Conservation (phyloP, 441 rosid genomes). For the Arabidopsis hybrid region DNA sequence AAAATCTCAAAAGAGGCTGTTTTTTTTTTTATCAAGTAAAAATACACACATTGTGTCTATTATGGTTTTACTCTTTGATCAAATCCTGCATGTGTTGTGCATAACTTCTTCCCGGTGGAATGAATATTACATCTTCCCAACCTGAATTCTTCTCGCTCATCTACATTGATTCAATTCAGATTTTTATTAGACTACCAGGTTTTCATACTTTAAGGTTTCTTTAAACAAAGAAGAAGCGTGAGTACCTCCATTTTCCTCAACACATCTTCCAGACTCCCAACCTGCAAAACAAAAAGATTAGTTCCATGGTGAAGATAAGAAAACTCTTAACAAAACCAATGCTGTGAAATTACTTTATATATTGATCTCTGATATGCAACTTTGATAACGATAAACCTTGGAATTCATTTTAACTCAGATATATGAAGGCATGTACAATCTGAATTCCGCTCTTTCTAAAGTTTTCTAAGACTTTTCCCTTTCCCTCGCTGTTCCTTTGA, state of each 20-base stretch:
- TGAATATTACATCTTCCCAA: constrained; percentile 91
- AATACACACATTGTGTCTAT: constrained; percentile 14
- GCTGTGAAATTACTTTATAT: neutral
- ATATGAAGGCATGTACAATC: neutral
- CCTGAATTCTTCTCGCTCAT: constrained; percentile 82
- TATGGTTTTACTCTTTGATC: constrained; percentile 28
- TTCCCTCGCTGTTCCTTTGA: neutral
- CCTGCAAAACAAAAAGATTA: constrained; percentile 49
- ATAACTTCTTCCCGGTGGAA: constrained; percentile 92
- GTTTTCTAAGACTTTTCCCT: neutral
- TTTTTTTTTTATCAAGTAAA: constrained; percentile 1
- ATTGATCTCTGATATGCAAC: too few relatives aligned
- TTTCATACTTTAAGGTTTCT: neutral
- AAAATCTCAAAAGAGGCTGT: constrained; percentile 33
- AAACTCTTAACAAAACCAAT: too few relatives aligned
- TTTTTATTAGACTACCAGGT: constrained; percentile 12
- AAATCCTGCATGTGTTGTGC: constrained; percentile 84
- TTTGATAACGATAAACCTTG: neutral
- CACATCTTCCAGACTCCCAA: constrained; percentile 91
- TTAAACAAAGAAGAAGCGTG: constrained; percentile 3
- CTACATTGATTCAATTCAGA: constrained; percentile 45
- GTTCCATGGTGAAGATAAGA: constrained; percentile 16
- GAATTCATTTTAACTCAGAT: neutral
- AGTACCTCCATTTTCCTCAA: constrained; percentile 89
- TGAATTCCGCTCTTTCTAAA: neutral